These are phyloP conservation scores for Lactifluus pinguis DNA, from an alignment of 768 basidiomycete species.

Conservation along the genomic window DNA sequence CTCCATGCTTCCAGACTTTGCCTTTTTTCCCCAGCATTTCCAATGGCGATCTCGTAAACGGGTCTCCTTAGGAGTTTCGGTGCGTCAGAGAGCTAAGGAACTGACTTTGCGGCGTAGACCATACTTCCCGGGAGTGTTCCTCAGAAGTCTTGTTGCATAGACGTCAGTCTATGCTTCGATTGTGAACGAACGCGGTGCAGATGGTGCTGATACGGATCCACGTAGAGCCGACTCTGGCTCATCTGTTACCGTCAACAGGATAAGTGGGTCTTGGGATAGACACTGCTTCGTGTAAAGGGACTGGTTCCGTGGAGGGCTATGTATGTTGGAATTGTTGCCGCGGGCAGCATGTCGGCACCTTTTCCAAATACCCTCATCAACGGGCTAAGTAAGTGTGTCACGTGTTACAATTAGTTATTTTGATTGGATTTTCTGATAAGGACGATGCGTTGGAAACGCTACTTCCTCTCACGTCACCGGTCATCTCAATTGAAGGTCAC, in stretches of 20 bases:
- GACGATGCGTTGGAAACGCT: not conserved
- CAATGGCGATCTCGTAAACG: not conserved
- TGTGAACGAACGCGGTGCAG: not conserved
- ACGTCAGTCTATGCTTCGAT: not conserved
- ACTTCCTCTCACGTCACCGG: constrained; percentile 17
- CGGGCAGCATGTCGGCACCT: not conserved
- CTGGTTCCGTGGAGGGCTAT: not conserved
- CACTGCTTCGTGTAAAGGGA: not conserved
- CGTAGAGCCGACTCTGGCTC: not conserved
- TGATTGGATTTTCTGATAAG: not conserved
- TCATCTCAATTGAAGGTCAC: constrained; percentile 15
- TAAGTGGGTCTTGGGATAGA: not conserved
- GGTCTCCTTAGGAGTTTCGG: not conserved
- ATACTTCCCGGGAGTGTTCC: not conserved
- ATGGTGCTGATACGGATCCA: not conserved
- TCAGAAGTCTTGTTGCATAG: not conserved
- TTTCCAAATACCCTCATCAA: not conserved
- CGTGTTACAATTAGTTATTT: not conserved
- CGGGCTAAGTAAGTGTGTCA: not conserved
- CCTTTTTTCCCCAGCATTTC: not conserved
- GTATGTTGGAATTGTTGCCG: not conserved
- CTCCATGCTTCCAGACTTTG: not conserved
- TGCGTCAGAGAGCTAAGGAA: not conserved
- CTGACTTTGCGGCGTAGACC: not conserved
- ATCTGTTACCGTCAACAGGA: not conserved